Percentiles rank a stretch among this genome's conserved stretches.
phyloP scores from a whole-genome alignment of 2,329 filamentous ascomycete species.

The Fusarium sp. region DNA sequence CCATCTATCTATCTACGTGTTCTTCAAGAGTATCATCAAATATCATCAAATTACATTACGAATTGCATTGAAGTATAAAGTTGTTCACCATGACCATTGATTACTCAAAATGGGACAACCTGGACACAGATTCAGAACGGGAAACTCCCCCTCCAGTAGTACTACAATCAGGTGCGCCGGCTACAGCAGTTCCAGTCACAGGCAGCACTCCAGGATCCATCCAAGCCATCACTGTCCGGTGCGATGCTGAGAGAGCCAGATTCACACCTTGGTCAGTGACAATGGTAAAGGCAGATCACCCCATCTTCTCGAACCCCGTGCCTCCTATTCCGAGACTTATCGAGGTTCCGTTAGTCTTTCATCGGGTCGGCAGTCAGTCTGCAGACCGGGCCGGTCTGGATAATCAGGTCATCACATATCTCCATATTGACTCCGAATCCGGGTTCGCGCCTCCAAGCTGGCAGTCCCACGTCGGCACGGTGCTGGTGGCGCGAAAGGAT shows the following conservation, averaged over 20 bases:
- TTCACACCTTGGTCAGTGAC: slow-evolving; percentile 5
- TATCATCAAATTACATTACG: too few relatives aligned
- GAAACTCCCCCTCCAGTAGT: neutral
- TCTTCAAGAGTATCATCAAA: too few relatives aligned
- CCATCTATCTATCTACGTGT: too few relatives aligned
- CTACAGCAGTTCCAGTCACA: neutral
- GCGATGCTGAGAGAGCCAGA: slow-evolving; percentile 6
- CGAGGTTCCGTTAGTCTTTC: slow-evolving; percentile 11
- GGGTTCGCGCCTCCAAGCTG: slow-evolving; percentile 13
- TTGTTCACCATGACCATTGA: neutral
- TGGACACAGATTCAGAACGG: neutral
- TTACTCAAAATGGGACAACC: slow-evolving; percentile 3
- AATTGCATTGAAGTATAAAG: too few relatives aligned
- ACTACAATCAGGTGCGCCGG: neutral
- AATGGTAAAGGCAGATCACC: slow-evolving; percentile 2
- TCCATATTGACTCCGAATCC: slow-evolving; percentile 13
- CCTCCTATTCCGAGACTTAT: slow-evolving; percentile 7
- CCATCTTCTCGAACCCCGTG: slow-evolving; percentile 5
- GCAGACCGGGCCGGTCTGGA: slow-evolving; percentile 15
- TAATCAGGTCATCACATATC: slow-evolving; percentile 18
- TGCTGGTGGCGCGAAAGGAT: slow-evolving; percentile 20
- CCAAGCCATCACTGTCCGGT: slow-evolving; percentile 11
- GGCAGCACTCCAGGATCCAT: neutral
- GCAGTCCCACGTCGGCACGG: slow-evolving; percentile 17
- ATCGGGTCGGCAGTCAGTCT: slow-evolving; percentile 13